Evolutionary conservation across 768 basidiomycete genomes (phyloP), one percentile per base, ranked within the genome.

Genomic region (Phylloporus sp.): DNA sequence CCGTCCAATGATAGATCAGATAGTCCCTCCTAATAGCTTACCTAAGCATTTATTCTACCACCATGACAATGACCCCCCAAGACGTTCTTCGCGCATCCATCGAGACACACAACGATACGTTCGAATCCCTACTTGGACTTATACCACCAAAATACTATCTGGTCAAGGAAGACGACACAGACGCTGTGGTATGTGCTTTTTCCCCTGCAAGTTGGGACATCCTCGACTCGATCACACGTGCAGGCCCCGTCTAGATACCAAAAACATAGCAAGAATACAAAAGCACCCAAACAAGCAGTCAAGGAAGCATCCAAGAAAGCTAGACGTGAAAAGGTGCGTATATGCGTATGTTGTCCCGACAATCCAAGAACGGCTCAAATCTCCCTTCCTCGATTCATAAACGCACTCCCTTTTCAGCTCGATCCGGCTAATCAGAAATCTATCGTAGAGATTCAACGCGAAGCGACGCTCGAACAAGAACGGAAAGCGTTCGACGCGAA

Each of bases 91-190:
- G 77, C 40, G 67, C 73, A 9, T 90, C 88, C 4, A 71, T 98
- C 44, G 88, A 93, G 68, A 73, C 74, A 36, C 93, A 97, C 72
- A 97, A 97, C 64, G 81, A 80, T 24, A 81, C 84, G 0, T 97
- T 99, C 60, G 91, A 94, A 62, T 75, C 82, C 0, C 74, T 97
- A 5, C 75, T 97, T 2, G 82, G 77, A 35, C 80, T 97, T 41
- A 97, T 97, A 49, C 95, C 95, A 0, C 79, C 94, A 6, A 87
- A 86, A 73, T 92, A 88, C 67, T 97, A 97, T 70, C 74, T 97
- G 1, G 53, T 61, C 28, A 59, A 56, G 36, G 53, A 57, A 18
- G 48, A 57, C 32, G 43, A 39, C 43, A 35, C 35, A 18, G 55
- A 58, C 36, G 32, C 40, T 6, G 12, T 35, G 34, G 62, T 66